Conservation (phyloP, 2,329 filamentous ascomycete genomes). For the Sporothrix dimorphospora region DNA sequence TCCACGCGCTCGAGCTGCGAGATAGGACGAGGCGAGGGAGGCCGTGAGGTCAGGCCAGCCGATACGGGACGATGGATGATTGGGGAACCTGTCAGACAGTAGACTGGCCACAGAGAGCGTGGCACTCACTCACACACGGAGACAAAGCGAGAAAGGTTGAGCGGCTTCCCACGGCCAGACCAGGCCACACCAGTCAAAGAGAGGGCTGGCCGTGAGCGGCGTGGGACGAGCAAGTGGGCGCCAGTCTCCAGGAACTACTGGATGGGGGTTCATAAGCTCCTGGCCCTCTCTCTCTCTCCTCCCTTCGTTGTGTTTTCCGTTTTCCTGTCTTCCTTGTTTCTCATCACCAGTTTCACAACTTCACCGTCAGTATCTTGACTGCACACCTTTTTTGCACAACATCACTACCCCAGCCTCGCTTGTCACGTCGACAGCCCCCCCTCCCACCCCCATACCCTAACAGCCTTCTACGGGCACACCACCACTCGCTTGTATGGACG, state of each 20-base stretch:
- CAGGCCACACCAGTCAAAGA: not conserved
- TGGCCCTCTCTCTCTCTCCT: not conserved
- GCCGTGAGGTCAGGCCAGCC: constrained; percentile 9
- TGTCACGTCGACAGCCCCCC: constrained; percentile 14
- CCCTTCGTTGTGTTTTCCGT: not conserved
- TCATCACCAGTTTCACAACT: not conserved
- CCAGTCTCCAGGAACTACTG: not conserved
- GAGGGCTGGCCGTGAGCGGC: not conserved
- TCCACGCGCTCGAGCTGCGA: constrained; percentile 25
- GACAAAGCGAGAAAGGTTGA: not conserved
- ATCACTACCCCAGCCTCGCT: not conserved
- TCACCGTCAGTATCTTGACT: constrained; percentile 9
- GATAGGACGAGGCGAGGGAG: constrained; percentile 22
- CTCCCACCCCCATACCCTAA: not conserved
- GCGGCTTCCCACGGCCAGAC: constrained; percentile 5
- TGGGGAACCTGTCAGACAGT: not conserved
- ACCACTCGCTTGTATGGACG: constrained; percentile 32
- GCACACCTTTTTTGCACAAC: not conserved
- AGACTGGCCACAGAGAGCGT: not conserved
- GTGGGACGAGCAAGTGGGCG: not conserved
- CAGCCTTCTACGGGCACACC: constrained; percentile 15
- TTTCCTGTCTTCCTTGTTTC: not conserved
- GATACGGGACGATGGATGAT: not conserved
- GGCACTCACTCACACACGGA: not conserved
- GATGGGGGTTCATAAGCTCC: constrained; percentile 21